Evolutionary conservation across 345 rosid species (phyloP).

Genomic region (Ceriops decandra): DNA sequence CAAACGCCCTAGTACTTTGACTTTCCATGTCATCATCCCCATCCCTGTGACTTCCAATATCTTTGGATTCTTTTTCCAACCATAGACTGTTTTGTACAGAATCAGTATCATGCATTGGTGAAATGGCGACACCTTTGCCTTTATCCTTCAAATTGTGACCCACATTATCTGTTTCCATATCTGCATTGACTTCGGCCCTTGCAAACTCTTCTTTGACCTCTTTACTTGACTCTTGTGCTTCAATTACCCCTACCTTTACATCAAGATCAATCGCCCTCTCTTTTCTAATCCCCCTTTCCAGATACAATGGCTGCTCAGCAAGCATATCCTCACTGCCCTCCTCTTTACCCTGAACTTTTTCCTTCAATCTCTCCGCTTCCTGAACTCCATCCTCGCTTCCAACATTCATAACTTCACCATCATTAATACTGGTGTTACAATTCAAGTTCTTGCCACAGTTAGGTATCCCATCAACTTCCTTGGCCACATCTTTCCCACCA

Average conservation of each 20-base stretch:
- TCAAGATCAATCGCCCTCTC: conserved; percentile 43
- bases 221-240: conserved; percentile 23
- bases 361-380: conserved; percentile 30
- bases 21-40: conserved; percentile 61
- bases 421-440: conserved; percentile 15
- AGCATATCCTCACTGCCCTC: conserved; percentile 27
- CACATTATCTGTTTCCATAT: conserved; percentile 29
- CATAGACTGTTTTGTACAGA: conserved; percentile 37
- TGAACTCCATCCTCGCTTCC: conserved; percentile 20
- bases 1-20: conserved; percentile 81
- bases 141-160: conserved; percentile 46
- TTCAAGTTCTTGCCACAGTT: conserved; percentile 29
- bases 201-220: conserved; percentile 31
- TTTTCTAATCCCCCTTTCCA: conserved; percentile 29
- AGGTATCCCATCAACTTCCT: conserved; percentile 32
- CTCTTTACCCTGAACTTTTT: conserved; percentile 24
- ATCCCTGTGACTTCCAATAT: conserved; percentile 23
- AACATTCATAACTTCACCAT: conserved; percentile 18
- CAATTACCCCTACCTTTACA: conserved; percentile 35
- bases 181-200: conserved; percentile 21
- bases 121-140: conserved; percentile 58
- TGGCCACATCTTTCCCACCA: conserved; percentile 24
- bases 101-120: conserved; percentile 29
- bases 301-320: conserved; percentile 26
- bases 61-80: conserved; percentile 40